Conservation (phyloP, 192 early-diverging fungal genomes). For the Ambispora gerdemannii region DNA sequence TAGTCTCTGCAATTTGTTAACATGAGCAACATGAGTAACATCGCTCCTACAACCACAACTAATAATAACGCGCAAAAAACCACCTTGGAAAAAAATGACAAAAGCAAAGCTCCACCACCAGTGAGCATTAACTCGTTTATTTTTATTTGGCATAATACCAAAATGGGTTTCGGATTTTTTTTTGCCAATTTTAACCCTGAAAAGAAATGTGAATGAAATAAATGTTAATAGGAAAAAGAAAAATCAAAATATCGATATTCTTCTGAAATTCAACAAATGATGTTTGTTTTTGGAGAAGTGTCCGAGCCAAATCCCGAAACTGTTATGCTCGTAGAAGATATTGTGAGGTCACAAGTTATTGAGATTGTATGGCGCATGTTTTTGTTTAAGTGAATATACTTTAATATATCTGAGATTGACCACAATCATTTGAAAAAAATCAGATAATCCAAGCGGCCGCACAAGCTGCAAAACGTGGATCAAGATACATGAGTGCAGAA, state of each 20-base stretch:
- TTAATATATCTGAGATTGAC: background rate
- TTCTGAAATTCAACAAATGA: conserved; percentile 94
- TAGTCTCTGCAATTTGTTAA: too few relatives aligned
- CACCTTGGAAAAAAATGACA: background rate
- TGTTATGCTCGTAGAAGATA: conserved; percentile 89
- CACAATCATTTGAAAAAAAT: background rate
- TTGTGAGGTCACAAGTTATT: conserved; percentile 90
- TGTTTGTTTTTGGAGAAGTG: conserved; percentile 98
- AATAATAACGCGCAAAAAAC: background rate
- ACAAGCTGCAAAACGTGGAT: conserved; percentile 75
- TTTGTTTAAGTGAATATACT: background rate
- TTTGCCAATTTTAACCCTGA: background rate
- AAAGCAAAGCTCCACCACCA: background rate
- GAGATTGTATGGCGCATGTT: conserved; percentile 68
- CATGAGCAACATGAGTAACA: background rate
- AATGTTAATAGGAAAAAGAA: conserved; percentile 33
- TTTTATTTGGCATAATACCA: too few relatives aligned
- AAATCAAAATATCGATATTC: conserved; percentile 56
- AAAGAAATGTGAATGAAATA: background rate
- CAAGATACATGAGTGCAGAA: conserved; percentile 77
- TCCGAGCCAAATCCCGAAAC: conserved; percentile 86
- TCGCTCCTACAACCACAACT: background rate
- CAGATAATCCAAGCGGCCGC: conserved; percentile 85
- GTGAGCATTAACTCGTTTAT: background rate
- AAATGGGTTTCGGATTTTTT: background rate